Conservation (phyloP, 257 asterid species). For the Solanum megistacrolobum region DNA sequence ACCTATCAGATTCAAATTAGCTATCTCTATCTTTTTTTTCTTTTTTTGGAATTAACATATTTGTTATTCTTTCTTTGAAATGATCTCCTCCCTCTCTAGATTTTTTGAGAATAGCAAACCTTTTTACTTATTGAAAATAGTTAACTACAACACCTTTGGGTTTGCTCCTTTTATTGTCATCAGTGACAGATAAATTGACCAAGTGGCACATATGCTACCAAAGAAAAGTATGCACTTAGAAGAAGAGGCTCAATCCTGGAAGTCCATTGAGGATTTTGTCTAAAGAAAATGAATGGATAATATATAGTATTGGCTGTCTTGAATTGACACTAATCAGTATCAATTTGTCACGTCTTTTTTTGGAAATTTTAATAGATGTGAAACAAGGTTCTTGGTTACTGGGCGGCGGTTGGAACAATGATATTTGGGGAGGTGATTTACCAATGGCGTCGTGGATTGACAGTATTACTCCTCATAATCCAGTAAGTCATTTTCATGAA, state of each 20-base stretch:
- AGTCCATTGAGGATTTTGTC: not conserved
- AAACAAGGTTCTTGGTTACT: slow-evolving; percentile 71
- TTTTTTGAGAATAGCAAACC: not conserved
- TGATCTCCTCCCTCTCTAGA: not conserved
- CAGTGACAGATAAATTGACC: not conserved
- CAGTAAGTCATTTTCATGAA: slow-evolving; percentile 35
- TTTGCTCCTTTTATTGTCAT: not conserved
- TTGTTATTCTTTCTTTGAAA: not conserved
- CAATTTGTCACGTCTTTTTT: slow-evolving; percentile 1
- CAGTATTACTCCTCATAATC: slow-evolving; percentile 74
- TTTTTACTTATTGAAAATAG: not conserved
- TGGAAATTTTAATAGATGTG: slow-evolving; percentile 31
- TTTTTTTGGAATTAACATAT: not conserved
- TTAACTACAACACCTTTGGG: not conserved
- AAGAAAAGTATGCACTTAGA: not conserved
- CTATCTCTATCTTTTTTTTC: not conserved
- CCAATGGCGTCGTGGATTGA: slow-evolving; percentile 96
- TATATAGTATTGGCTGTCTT: not conserved
- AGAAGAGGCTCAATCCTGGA: not conserved
- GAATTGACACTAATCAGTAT: not conserved
- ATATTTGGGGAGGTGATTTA: slow-evolving; percentile 90
- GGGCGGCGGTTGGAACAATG: slow-evolving; percentile 99
- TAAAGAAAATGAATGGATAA: not conserved
- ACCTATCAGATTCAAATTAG: not conserved
- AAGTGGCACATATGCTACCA: not conserved